Base-by-base conservation (phyloP, 2,329 filamentous ascomycete species). In the Fusarium proliferatum region DNA sequence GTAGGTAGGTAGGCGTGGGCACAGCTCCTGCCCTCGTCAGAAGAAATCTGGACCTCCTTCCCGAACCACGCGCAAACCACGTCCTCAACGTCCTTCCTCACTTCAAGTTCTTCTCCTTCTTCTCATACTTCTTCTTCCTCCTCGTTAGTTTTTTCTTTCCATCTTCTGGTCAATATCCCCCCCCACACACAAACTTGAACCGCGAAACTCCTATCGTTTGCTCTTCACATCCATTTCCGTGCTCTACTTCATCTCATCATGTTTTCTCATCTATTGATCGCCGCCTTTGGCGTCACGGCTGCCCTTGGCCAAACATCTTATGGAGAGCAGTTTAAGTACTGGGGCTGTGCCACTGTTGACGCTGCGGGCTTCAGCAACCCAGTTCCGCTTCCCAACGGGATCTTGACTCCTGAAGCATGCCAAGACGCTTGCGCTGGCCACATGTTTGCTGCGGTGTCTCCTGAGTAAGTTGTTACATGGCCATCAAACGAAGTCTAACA, bases 371-470 rank as follows among this genome's bases (percentile, higher is more conserved):
- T 78, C 57, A 51, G 55, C 17, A 61, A 52, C 15, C 61, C 65
- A 9, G 46, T 73, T n/a, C 52, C 48, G 1, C 61, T 78, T 43
- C 63, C 69, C 23, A 42, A 55, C n/a, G 68, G 71, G 7, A 43
- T 68, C n/a, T 55, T 77, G 58, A 73, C 56, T 41, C 76, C 77
- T 26, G 67, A 69, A 43, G 51, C 61, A 19, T 78, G 73, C 57
- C 68, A 75, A 42, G 38, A 64, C 58, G 64, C 58, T 71, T 72
- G 76, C 53, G 39, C 69, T 62, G 62, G 64, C 19, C 64, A 76
- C 55, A 72, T 66, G 59, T 71, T 78, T 45, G 76, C 75, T 16
- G 68, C 73, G 33, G 66, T 75, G 2, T 80, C 81, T 51, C 81
- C 81, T 16, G 75, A 79, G 82, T 83, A 56, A 43, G 80, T 67